Evolutionary conservation across 768 basidiomycete genomes (phyloP).

Genomic region (Psilocybe cubensis): DNA sequence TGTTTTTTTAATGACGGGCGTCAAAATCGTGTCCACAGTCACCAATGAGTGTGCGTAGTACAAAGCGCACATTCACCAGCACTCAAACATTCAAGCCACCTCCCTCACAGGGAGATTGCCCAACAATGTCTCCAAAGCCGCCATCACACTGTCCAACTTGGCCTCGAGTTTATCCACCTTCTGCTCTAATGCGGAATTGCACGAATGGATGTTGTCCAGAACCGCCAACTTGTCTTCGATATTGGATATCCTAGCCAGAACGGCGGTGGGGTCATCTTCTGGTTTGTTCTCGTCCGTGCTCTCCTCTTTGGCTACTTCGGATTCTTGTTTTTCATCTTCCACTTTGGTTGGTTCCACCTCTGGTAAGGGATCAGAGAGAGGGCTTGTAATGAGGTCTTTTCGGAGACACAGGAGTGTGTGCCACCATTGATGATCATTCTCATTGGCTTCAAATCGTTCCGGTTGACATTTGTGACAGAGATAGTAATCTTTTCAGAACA

Average conservation of each 20-base stretch:
- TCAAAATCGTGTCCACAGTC: too few relatives aligned
- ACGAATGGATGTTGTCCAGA: background rate
- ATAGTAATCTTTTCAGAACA: background rate
- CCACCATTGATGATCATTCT: conserved; percentile 13
- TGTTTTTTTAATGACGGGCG: too few relatives aligned
- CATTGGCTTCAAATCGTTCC: background rate
- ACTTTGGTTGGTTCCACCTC: background rate
- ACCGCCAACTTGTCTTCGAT: background rate
- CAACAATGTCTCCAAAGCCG: background rate
- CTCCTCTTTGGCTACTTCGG: background rate
- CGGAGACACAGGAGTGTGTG: conserved; percentile 10
- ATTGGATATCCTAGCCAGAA: background rate
- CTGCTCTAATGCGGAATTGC: background rate
- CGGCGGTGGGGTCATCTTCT: background rate
- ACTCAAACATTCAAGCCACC: too few relatives aligned
- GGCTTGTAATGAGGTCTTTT: background rate
- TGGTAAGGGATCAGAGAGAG: background rate
- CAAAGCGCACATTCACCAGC: too few relatives aligned
- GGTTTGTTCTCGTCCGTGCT: background rate
- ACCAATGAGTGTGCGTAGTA: too few relatives aligned
- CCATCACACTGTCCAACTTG: conserved; percentile 4
- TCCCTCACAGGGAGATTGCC: background rate
- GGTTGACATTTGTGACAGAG: conserved; percentile 3
- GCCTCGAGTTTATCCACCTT: background rate
- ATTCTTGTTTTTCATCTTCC: background rate